These are phyloP conservation scores for Amanita brunnescens DNA, from an alignment of 768 basidiomycete species.

Conservation along the genomic window DNA sequence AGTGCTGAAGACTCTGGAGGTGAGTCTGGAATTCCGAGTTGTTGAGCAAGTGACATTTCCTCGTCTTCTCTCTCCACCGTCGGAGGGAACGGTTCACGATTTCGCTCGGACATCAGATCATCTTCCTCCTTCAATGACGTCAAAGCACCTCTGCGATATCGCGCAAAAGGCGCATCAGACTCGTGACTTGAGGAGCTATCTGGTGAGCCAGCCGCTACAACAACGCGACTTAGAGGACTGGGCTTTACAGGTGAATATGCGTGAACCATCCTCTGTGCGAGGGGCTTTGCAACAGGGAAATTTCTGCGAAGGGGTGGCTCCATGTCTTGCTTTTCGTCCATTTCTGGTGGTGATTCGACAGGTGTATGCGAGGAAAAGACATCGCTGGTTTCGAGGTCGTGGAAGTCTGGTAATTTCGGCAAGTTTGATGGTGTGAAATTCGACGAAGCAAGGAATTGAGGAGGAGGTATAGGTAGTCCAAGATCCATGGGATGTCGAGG, in stretches of 20 bases:
- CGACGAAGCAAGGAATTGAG: neutral
- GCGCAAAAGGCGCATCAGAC: constrained; percentile 14
- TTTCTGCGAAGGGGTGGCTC: constrained; percentile 22
- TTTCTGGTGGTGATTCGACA: neutral
- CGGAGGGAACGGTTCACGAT: constrained; percentile 13
- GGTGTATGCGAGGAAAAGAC: neutral
- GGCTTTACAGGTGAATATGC: constrained; percentile 78
- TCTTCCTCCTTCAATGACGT: neutral
- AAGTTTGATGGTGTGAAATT: neutral
- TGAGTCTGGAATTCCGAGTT: constrained; percentile 5
- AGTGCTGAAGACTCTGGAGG: constrained; percentile 3
- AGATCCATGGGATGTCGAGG: constrained; percentile 25
- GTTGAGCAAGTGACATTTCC: constrained; percentile 3
- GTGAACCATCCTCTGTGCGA: constrained; percentile 62
- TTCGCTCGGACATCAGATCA: neutral
- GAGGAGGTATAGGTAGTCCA: constrained; percentile 7
- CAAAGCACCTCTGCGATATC: neutral
- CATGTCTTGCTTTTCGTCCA: constrained; percentile 3
- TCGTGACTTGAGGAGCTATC: constrained; percentile 24
- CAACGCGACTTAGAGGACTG: constrained; percentile 71
- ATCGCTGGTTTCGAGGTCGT: neutral
- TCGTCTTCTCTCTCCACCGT: constrained; percentile 1
- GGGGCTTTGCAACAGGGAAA: constrained; percentile 67
- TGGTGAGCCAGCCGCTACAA: constrained; percentile 62
- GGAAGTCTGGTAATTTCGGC: neutral